Percentiles rank a stretch among this genome's conserved stretches.
These are phyloP conservation scores for Ascochyta viciae-villosae DNA, from an alignment of 2,329 filamentous ascomycete species.

Conservation along the genomic window DNA sequence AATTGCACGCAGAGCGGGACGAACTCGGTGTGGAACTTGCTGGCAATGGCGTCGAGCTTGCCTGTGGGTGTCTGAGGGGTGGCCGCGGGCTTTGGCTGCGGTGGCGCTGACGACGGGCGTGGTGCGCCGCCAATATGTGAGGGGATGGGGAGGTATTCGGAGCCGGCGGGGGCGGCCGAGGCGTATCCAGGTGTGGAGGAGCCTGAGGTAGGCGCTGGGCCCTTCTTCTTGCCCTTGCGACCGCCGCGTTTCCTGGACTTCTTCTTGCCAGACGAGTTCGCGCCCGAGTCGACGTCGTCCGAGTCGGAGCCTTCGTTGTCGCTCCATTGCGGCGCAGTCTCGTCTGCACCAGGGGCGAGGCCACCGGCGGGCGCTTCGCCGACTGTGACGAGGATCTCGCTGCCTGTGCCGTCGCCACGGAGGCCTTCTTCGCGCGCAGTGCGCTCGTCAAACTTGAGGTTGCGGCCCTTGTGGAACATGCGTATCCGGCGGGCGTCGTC, in stretches of 20 bases:
- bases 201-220: slow-evolving; percentile 47
- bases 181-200: slow-evolving; percentile 53
- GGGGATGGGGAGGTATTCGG: slow-evolving; percentile 49
- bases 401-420: slow-evolving; percentile 61
- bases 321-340: slow-evolving; percentile 40
- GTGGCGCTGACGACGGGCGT: slow-evolving; percentile 43
- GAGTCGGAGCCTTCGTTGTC: slow-evolving; percentile 52
- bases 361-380: slow-evolving; percentile 58
- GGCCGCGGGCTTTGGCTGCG: slow-evolving; percentile 46
- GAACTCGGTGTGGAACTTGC: slow-evolving; percentile 69
- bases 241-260: slow-evolving; percentile 42
- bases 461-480: slow-evolving; percentile 75
- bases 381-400: slow-evolving; percentile 66
- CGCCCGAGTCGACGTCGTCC: slow-evolving; percentile 38
- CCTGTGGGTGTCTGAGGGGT: slow-evolving; percentile 52
- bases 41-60: slow-evolving; percentile 71
- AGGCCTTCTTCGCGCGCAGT: slow-evolving; percentile 67
- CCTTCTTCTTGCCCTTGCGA: slow-evolving; percentile 57
- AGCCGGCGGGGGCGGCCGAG: slow-evolving; percentile 35
- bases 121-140: slow-evolving; percentile 41
- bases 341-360: slow-evolving; percentile 47
- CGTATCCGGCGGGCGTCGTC: slow-evolving; percentile 66
- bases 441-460: slow-evolving; percentile 69
- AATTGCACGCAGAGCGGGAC: slow-evolving; percentile 71
- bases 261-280: slow-evolving; percentile 42